Conservation (phyloP, 1,139 yeast genomes). For the Taiozyma sp. region DNA sequence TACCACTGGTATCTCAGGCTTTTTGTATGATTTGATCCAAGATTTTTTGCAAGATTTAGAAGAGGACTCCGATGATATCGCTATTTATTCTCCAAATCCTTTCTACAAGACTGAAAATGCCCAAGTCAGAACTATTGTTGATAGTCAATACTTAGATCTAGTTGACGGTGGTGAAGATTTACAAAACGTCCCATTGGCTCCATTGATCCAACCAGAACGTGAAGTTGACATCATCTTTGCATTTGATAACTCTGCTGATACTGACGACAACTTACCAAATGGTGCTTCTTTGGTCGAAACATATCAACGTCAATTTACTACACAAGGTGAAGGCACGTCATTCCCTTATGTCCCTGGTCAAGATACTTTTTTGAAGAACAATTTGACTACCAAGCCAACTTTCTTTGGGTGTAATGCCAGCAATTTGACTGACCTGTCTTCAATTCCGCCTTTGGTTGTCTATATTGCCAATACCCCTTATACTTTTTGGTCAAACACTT, state of each 20-base stretch:
- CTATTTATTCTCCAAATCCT: slow-evolving; percentile 75
- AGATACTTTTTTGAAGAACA: slow-evolving; percentile 54
- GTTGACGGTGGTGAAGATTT: slow-evolving; percentile 91
- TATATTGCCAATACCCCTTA: slow-evolving; percentile 79
- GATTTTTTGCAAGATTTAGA: slow-evolving; percentile 43
- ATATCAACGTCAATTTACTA: slow-evolving; percentile 63
- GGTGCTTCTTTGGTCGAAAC: slow-evolving; percentile 67
- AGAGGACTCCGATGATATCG: slow-evolving; percentile 56
- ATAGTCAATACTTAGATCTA: slow-evolving; percentile 46
- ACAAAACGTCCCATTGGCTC: slow-evolving; percentile 76
- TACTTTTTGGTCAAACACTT: slow-evolving; percentile 61
- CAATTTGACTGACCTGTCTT: slow-evolving; percentile 52
- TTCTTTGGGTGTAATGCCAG: slow-evolving; percentile 83
- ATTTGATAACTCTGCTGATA: slow-evolving; percentile 83
- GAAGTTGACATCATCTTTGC: slow-evolving; percentile 78
- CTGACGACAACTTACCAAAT: slow-evolving; percentile 65
- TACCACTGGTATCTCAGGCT: slow-evolving; percentile 44
- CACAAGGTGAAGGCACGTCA: slow-evolving; percentile 57
- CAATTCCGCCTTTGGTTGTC: slow-evolving; percentile 69
- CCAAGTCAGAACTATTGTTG: slow-evolving; percentile 35
- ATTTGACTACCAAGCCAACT: slow-evolving; percentile 58
- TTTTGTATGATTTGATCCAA: slow-evolving; percentile 41
- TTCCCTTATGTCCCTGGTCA: slow-evolving; percentile 88
- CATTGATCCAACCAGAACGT: slow-evolving; percentile 68
- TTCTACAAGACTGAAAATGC: slow-evolving; percentile 49